Evolutionary conservation across 257 asterid species (phyloP).

Genomic region (Lavandula angustifolia): DNA sequence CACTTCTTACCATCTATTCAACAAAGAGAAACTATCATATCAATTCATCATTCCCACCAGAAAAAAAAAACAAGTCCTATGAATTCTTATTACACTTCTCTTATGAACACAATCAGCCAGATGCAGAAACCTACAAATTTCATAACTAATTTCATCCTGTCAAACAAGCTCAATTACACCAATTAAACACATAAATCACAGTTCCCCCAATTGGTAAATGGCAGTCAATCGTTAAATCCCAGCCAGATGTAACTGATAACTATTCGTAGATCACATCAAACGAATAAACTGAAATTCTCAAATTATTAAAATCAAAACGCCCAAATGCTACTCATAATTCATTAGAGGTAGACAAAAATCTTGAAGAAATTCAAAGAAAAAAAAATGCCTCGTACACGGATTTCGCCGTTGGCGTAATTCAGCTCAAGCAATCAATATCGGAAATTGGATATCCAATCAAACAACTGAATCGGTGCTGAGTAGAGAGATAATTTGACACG

Average conservation of each 20-base stretch:
- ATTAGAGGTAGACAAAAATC: too few species aligned
- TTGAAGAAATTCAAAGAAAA: background rate
- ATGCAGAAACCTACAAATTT: constrained; percentile 3
- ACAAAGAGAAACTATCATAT: background rate
- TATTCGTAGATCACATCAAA: background rate
- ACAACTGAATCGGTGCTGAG: constrained; percentile 8
- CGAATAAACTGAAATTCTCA: background rate
- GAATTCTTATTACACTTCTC: background rate
- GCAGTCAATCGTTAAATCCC: constrained; percentile 13
- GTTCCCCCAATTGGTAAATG: constrained; percentile 1
- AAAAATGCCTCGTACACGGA: constrained; percentile 7
- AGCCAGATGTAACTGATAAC: constrained; percentile 7
- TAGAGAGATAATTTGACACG: background rate
- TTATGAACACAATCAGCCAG: background rate
- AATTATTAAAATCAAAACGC: background rate
- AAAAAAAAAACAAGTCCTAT: background rate
- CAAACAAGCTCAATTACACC: constrained; percentile 6
- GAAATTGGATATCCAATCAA: background rate
- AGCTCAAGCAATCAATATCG: constrained; percentile 10
- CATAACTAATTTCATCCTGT: background rate
- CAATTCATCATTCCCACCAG: background rate
- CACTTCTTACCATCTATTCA: constrained; percentile 14
- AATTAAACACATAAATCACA: background rate
- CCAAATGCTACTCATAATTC: background rate
- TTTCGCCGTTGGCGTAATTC: constrained; percentile 15